Base-by-base conservation (phyloP, 306 rosid genomes). In the Lagenaria siceraria region DNA sequence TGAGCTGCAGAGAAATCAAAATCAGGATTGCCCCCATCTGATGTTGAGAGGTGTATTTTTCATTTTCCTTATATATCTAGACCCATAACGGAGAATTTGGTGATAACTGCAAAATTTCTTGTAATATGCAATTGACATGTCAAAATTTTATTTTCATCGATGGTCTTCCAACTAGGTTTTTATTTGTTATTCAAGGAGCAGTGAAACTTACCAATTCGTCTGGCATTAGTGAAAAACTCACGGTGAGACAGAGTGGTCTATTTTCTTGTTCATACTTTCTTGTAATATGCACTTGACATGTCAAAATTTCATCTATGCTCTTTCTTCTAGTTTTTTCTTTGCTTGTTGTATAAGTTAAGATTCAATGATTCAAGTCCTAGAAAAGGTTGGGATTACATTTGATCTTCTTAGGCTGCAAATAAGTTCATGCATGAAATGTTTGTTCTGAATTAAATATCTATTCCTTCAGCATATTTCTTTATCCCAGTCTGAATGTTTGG, bases 141-240 rank as follows among this genome's bases (percentile, higher is more conserved):
- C 42, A 80, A 43, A 33, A 33, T 33, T 33, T 33, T 6, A 3
- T 53, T 81, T 82, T 52, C 29, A 75, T 84, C 2, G 70, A 51
- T 86, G 77, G 81, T 80, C 74, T 10, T 82, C 76, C 68, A 46
- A 18, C 77, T 81, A 95, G 99, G 83, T 89, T 95, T 65, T 74
- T 95, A 83, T 95, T 95, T 89, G 97, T 95, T 81, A 86, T 95
- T 78, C 87, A 89, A 68, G 99, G 99, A 81, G 81, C 81, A 64
- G 83, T 90, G 78, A 84, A 79, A 21, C 87, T 95, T 69, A 77
- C 84, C 27, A 70, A 80, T 80, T 81, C 77, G 55, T 74, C 90
- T 76, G 86, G 85, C 27, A 35, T 10, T 63, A 78, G 78, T 72
- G 82, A 85, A 75, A 56, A 74, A 82, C 81, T 95, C 79, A 81